Evolutionary conservation across 345 rosid species (phyloP).

Genomic region (Corchorus olitorius): DNA sequence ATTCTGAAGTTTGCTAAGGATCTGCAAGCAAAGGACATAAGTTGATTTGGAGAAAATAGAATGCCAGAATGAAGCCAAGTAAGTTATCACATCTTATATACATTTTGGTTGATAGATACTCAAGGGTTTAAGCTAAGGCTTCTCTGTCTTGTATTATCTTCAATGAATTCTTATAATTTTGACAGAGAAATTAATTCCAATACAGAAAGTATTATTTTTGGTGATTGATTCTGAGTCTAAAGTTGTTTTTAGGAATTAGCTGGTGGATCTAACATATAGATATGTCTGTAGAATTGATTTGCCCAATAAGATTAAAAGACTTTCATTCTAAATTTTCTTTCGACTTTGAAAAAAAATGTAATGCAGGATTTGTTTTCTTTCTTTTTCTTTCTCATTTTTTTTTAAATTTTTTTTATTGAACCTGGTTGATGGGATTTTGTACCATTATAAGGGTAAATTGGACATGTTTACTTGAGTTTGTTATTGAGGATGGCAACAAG

Average conservation of each 20-base stretch:
- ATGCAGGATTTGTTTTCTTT: no score
- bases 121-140: not conserved
- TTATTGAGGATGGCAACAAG: slow-evolving; percentile 32
- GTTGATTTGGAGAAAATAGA: not conserved
- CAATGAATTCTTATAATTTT: not conserved
- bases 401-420: not conserved
- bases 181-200: not conserved
- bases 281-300: no score
- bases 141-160: not conserved
- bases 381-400: no score
- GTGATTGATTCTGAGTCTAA: not conserved
- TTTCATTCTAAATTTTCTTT: no score
- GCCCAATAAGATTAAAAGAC: no score
- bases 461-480: not conserved
- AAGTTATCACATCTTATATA: not conserved
- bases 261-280: not conserved
- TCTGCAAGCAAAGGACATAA: not conserved
- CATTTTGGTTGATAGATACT: not conserved
- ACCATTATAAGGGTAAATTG: not conserved
- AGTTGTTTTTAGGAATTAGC: not conserved
- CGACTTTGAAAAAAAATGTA: no score
- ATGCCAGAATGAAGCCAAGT: slow-evolving; percentile 1
- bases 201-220: not conserved
- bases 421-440: not conserved
- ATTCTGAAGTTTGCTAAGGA: slow-evolving; percentile 4